Conservation (phyloP, 2,329 filamentous ascomycete species). For the Fusarium setosum region DNA sequence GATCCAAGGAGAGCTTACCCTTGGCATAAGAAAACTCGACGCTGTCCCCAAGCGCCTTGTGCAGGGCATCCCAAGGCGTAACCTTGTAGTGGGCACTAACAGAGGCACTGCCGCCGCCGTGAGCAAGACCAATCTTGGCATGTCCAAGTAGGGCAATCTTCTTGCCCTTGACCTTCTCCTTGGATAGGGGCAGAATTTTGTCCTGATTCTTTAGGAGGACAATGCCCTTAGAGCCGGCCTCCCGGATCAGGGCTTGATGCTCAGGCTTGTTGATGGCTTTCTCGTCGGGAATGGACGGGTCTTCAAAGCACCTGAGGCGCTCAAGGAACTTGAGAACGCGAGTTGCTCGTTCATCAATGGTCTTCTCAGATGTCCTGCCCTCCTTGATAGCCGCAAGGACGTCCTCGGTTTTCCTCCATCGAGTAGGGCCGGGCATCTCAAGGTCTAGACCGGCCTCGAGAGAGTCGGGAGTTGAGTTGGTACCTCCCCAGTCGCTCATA, state of each 20-base stretch:
- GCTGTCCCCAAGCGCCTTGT: constrained; percentile 40
- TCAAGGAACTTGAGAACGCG: constrained; percentile 44
- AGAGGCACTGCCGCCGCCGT: constrained; percentile 53
- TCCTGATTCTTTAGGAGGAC: constrained; percentile 73
- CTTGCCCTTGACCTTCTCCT: constrained; percentile 45
- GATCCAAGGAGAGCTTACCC: constrained; percentile 19
- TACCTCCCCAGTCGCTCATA: constrained; percentile 54
- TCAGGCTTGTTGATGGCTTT: constrained; percentile 47
- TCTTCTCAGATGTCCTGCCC: constrained; percentile 43
- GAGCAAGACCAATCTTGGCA: constrained; percentile 48
- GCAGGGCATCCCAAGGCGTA: constrained; percentile 48
- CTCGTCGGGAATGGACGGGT: constrained; percentile 42
- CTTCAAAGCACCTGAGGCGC: constrained; percentile 45
- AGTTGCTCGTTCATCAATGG: constrained; percentile 45
- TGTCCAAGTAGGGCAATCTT: constrained; percentile 49
- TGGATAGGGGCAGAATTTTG: constrained; percentile 65
- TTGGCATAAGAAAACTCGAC: constrained; percentile 46
- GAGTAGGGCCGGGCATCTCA: constrained; percentile 52
- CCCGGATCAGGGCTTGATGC: constrained; percentile 44
- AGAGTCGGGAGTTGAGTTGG: constrained; percentile 47
- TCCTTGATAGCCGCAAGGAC: constrained; percentile 46
- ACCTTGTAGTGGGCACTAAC: constrained; percentile 50
- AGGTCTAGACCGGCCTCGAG: constrained; percentile 48
- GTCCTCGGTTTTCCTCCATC: constrained; percentile 43
- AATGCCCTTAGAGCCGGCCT: constrained; percentile 62